Evolutionary conservation across 2,329 filamentous ascomycete species (phyloP), one percentile per base, ranked within the genome.

Genomic region (Epichloe sp.): DNA sequence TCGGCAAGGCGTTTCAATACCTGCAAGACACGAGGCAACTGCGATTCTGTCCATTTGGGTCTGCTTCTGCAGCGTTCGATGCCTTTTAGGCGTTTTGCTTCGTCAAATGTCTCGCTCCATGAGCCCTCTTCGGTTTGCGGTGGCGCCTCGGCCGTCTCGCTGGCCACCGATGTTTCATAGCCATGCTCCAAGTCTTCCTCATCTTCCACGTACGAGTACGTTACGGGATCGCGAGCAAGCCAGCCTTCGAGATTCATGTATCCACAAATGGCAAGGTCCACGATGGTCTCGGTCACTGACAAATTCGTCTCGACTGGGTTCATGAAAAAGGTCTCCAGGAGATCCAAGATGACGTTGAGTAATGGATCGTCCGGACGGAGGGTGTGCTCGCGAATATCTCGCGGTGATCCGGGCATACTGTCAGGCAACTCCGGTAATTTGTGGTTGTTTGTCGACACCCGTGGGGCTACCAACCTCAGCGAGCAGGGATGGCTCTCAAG

Each of bases 271-370:
- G 86, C 86, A 41, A 98, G 73, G 57, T 88, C 85, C 31, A 94
- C 78, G 43, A 97, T 74, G 1, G 86, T 79, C 60, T 94, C 87
- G 0, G 91, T 97, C 2, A 96, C 74, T 0, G 85, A 86, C 3
- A 98, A 71, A 58, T 98, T 98, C 3, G 86, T 90, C 59, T 96
- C 88, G 3, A 97, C 82, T 3, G 88, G 84, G 59, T 98, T 98
- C 5, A 87, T 77, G 59, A 96, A 88, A 61, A 97, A 98, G 0
- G 77, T 83, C 44, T 84, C 77, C 11, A 98, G 68, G 7, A 91
- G 75, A 43, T 85, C 82, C 10, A 86, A 69, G 2, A 86, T 71
- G 8, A 86, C 80, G 63, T 78, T 80, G 45, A 83, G 73, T 37
- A 82, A 75, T 43, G 76, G 81, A 57, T 83, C 83, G 50, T 80